Conservation (phyloP, 1,284 basidiomycete genomes). For the Anthracocystis panici-leucophaei region DNA sequence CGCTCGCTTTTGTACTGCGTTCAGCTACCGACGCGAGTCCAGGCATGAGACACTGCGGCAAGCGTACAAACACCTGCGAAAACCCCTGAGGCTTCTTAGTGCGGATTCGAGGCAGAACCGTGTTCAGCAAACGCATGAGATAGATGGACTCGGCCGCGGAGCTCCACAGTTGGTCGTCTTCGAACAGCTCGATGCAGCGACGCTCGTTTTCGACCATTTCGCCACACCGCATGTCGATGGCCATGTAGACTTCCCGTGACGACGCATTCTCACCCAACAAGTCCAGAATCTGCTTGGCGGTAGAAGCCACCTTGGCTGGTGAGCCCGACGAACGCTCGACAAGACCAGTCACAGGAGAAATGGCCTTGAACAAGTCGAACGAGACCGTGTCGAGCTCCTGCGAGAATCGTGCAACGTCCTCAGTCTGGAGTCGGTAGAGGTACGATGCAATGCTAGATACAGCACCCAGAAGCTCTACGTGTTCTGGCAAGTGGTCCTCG, state of each 20-base stretch:
- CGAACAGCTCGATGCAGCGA: slow-evolving; percentile 5
- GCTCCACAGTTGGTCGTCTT: slow-evolving; percentile 14
- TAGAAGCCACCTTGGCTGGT: slow-evolving; percentile 11
- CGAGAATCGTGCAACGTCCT: slow-evolving; percentile 22
- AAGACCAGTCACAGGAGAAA: slow-evolving; percentile 52
- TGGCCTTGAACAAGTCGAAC: slow-evolving; percentile 54
- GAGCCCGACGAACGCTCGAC: slow-evolving; percentile 17
- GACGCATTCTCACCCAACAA: slow-evolving; percentile 46
- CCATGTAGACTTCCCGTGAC: slow-evolving; percentile 61
- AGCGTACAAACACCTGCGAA: slow-evolving; percentile 44
- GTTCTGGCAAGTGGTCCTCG: slow-evolving; percentile 7
- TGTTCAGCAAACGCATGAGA: slow-evolving; percentile 41
- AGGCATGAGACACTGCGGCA: slow-evolving; percentile 44
- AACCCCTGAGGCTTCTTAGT: slow-evolving; percentile 59
- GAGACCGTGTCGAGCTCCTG: slow-evolving; percentile 49
- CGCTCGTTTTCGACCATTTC: slow-evolving; percentile 29
- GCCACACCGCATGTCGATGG: slow-evolving; percentile 54
- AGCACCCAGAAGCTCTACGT: slow-evolving; percentile 14
- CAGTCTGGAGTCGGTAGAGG: slow-evolving; percentile 22
- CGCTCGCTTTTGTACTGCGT: neutral
- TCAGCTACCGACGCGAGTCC: slow-evolving; percentile 23
- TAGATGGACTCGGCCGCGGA: slow-evolving; percentile 30
- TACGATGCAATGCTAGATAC: slow-evolving; percentile 27
- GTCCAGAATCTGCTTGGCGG: slow-evolving; percentile 35
- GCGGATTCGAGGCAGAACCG: slow-evolving; percentile 55